Conservation (phyloP, 768 basidiomycete species). For the Pleurotus djamor region DNA sequence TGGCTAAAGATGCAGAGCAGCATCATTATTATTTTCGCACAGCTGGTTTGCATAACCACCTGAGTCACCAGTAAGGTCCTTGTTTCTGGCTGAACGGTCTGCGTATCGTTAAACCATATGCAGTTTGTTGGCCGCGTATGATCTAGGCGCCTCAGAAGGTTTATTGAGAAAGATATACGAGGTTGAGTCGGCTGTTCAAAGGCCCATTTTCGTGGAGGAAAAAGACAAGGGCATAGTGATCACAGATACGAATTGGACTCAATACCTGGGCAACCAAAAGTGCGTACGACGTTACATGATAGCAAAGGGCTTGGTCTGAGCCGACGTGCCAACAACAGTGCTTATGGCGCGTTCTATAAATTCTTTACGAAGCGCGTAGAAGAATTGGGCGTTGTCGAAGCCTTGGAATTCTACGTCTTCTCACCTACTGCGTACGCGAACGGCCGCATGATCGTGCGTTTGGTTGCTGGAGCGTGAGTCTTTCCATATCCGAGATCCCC, state of each 20-base stretch:
- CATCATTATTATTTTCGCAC: conserved; percentile 50
- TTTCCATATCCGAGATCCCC: not conserved
- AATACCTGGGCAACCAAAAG: conserved; percentile 48
- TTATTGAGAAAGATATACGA: conserved; percentile 50
- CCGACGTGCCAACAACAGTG: conserved; percentile 24
- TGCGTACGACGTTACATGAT: conserved; percentile 25
- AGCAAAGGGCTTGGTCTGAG: too few species aligned
- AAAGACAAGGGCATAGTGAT: conserved; percentile 32
- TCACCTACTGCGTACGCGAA: conserved; percentile 25
- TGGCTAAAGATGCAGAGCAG: conserved; percentile 43
- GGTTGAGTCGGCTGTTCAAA: conserved; percentile 30
- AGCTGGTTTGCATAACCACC: conserved; percentile 53
- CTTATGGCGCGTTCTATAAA: conserved; percentile 31
- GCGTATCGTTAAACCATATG: not conserved
- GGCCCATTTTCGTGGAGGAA: conserved; percentile 35
- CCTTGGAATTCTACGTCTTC: conserved; percentile 51
- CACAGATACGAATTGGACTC: conserved; percentile 42
- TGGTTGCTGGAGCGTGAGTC: conserved; percentile 33
- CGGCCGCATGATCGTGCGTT: conserved; percentile 32
- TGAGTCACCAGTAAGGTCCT: conserved; percentile 52
- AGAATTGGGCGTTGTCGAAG: conserved; percentile 29
- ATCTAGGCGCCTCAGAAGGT: conserved; percentile 46
- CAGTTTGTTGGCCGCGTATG: conserved; percentile 55
- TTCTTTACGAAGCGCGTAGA: conserved; percentile 40
- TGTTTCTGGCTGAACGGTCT: not conserved